These are phyloP conservation scores for Atalantia buxifolia DNA, from an alignment of 345 rosid species.

Conservation along the genomic window DNA sequence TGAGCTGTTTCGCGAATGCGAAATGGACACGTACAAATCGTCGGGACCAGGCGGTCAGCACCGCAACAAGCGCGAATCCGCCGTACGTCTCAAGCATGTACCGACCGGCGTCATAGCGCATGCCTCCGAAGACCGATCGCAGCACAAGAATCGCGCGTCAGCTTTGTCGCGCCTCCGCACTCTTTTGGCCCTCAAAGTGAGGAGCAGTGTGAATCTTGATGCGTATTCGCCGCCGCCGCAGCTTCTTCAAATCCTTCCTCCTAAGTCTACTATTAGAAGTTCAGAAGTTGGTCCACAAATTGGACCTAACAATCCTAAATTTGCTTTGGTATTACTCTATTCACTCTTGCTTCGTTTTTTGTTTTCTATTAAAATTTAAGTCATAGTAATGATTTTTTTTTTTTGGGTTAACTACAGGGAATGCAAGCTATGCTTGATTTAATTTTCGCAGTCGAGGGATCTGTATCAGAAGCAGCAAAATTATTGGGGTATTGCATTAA, in stretches of 20 bases:
- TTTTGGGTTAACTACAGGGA: slow-evolving; percentile 38
- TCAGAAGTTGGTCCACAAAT: slow-evolving; percentile 77
- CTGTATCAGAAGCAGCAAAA: no score
- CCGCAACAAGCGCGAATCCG: slow-evolving; percentile 94
- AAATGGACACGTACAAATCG: slow-evolving; percentile 59
- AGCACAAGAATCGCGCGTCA: slow-evolving; percentile 68
- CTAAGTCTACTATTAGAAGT: slow-evolving; percentile 62
- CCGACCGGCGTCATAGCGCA: slow-evolving; percentile 83
- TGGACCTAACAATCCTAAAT: slow-evolving; percentile 88
- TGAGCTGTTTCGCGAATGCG: slow-evolving; percentile 77
- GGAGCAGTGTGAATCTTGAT: slow-evolving; percentile 54
- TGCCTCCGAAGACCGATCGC: slow-evolving; percentile 89
- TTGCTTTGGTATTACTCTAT: slow-evolving; percentile 45
- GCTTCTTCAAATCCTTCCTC: slow-evolving; percentile 77
- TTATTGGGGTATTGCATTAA: no score
- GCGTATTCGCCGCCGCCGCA: slow-evolving; percentile 71
- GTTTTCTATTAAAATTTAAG: neutral
- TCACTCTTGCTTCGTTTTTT: neutral
- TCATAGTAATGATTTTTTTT: neutral
- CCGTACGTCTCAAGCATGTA: slow-evolving; percentile 75
- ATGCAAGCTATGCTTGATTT: slow-evolving; percentile 89
- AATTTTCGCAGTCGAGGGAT: slow-evolving; percentile 21
- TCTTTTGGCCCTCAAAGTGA: slow-evolving; percentile 77
- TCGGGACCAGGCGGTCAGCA: slow-evolving; percentile 86
- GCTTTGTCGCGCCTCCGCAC: slow-evolving; percentile 70